Evolutionary conservation across 495 filamentous ascomycete species (phyloP).

Genomic region (Chaetomium fimeti): DNA sequence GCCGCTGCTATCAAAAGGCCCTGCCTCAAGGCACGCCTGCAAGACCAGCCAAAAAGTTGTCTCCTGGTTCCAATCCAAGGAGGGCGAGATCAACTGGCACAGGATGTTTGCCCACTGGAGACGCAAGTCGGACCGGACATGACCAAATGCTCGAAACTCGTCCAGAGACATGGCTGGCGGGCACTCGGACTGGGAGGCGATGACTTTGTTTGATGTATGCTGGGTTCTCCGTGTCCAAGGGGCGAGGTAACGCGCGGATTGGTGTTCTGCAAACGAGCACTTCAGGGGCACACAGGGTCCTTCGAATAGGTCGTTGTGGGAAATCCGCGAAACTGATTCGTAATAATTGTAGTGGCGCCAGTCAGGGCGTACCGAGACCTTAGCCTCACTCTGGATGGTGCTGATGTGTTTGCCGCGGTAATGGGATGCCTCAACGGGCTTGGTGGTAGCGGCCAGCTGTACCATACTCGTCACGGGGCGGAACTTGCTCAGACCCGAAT

Average conservation of each 20-base stretch:
- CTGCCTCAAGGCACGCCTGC: constrained; percentile 53
- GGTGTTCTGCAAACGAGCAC: constrained; percentile 21
- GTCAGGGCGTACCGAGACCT: constrained; percentile 50
- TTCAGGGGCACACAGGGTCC: background rate
- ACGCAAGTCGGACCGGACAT: constrained; percentile 46
- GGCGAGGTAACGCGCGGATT: background rate
- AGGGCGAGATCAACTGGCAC: constrained; percentile 47
- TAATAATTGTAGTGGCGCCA: constrained; percentile 40
- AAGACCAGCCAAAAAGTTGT: constrained; percentile 48
- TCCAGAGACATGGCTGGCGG: constrained; percentile 47
- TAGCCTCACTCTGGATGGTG: constrained; percentile 25
- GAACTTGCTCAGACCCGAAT: background rate
- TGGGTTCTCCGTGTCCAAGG: constrained; percentile 18
- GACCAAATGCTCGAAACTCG: constrained; percentile 52
- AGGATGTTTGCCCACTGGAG: constrained; percentile 59
- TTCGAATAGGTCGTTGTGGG: background rate
- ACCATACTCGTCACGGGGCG: constrained; percentile 6
- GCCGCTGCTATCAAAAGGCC: constrained; percentile 27
- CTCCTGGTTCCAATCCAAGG: constrained; percentile 47
- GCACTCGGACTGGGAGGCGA: constrained; percentile 46
- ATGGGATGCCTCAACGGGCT: constrained; percentile 23
- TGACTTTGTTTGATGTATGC: constrained; percentile 45
- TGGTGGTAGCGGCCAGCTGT: constrained; percentile 20
- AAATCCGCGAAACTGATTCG: constrained; percentile 3
- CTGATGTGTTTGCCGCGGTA: constrained; percentile 22